Evolutionary conservation across 2,329 filamentous ascomycete species (phyloP).

Genomic region (Dothidotthia symphoricarpi): DNA sequence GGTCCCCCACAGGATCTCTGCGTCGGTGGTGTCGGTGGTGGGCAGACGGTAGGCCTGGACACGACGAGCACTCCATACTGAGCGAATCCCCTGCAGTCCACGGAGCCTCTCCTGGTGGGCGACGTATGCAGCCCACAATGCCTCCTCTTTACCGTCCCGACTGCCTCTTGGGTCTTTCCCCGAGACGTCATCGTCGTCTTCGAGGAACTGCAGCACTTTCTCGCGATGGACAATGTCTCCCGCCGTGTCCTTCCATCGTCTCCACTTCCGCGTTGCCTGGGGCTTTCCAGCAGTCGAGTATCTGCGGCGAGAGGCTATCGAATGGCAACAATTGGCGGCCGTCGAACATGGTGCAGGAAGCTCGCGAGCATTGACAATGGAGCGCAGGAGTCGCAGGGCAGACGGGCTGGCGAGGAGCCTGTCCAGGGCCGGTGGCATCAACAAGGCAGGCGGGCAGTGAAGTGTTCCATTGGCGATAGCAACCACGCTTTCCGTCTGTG

Average conservation of each 20-base stretch:
- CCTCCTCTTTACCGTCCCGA: slow-evolving; percentile 9
- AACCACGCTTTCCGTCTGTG: slow-evolving; percentile 1
- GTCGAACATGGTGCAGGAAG: slow-evolving; percentile 19
- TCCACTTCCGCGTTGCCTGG: slow-evolving; percentile 11
- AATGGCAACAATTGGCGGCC: slow-evolving; percentile 16
- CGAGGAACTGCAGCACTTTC: slow-evolving; percentile 9
- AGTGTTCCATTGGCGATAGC: slow-evolving; percentile 20
- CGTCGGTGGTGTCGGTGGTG: slow-evolving; percentile 33
- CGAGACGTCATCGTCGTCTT: slow-evolving; percentile 4
- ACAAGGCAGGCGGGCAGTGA: slow-evolving; percentile 16
- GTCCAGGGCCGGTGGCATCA: slow-evolving; percentile 48
- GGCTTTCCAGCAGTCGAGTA: slow-evolving; percentile 10
- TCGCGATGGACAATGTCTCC: slow-evolving; percentile 6
- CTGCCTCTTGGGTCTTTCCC: not conserved
- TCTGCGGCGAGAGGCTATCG: slow-evolving; percentile 12
- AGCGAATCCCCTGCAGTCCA: slow-evolving; percentile 43
- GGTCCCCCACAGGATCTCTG: slow-evolving; percentile 47
- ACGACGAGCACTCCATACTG: slow-evolving; percentile 46
- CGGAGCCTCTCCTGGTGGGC: slow-evolving; percentile 44
- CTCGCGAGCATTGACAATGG: slow-evolving; percentile 28
- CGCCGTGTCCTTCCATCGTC: slow-evolving; percentile 12
- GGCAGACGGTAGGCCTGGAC: slow-evolving; percentile 43
- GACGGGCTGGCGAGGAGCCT: slow-evolving; percentile 48
- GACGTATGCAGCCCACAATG: slow-evolving; percentile 45
- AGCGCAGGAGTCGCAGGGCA: slow-evolving; percentile 42